Evolutionary conservation across 2,329 filamentous ascomycete genomes (phyloP).

Genomic region (Tricladium varicosporioides): DNA sequence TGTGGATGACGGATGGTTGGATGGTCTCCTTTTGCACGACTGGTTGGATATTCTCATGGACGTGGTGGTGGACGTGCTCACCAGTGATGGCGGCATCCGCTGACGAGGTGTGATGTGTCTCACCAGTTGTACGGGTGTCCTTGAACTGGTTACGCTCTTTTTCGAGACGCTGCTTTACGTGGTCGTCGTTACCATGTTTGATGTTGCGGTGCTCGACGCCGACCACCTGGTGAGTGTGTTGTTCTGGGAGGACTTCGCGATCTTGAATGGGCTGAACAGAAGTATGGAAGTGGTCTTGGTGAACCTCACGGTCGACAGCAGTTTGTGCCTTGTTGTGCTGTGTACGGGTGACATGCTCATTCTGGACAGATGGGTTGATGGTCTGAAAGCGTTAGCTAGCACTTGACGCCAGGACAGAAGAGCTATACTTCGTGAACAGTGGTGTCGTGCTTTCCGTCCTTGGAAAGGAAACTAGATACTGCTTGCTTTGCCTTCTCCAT

Average conservation of each 20-base stretch:
- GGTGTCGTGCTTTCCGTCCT: conserved; percentile 66
- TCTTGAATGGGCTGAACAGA: conserved; percentile 63
- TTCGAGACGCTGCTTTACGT: conserved; percentile 46
- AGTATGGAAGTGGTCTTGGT: conserved; percentile 72
- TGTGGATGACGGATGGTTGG: conserved; percentile 67
- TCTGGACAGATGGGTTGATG: conserved; percentile 56
- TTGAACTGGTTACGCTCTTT: conserved; percentile 54
- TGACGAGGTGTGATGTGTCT: conserved; percentile 47
- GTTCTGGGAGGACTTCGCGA: conserved; percentile 54
- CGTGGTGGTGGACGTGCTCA: conserved; percentile 61
- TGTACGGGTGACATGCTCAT: conserved; percentile 59
- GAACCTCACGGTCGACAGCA: conserved; percentile 65
- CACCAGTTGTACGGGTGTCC: conserved; percentile 45
- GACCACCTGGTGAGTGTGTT: conserved; percentile 58
- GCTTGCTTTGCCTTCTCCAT: conserved; percentile 67
- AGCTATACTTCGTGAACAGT: conserved; percentile 57
- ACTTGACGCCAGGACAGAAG: not conserved
- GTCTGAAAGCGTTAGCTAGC: conserved; percentile 33
- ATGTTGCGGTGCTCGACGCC: conserved; percentile 59
- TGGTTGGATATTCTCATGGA: conserved; percentile 56
- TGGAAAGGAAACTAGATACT: conserved; percentile 58
- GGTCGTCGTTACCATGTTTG: conserved; percentile 55
- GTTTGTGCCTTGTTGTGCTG: conserved; percentile 60
- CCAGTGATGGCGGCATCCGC: conserved; percentile 51
- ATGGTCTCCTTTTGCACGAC: conserved; percentile 69